These are phyloP conservation scores for Larix sibirica DNA, from an alignment of 83 land plant species.

Conservation along the genomic window DNA sequence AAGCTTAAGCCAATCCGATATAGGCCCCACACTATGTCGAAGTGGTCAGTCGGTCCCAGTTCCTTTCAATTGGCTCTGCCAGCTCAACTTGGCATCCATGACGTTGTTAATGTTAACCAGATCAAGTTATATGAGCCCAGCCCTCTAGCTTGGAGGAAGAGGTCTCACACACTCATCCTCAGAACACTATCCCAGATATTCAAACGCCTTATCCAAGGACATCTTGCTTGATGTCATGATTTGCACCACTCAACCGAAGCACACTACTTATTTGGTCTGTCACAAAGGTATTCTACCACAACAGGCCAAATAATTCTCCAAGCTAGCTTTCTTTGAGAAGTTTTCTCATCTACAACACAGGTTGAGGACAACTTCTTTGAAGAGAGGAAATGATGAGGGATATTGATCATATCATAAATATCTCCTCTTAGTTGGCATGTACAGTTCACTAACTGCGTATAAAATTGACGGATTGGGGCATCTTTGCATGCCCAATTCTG, in stretches of 20 bases:
- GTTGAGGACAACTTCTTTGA: neutral
- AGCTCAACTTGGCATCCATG: neutral
- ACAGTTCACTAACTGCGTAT: neutral
- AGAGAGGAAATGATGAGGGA: neutral
- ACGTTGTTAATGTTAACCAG: neutral
- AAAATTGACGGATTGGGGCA: neutral
- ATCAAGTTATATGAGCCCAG: neutral
- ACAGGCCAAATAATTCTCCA: neutral
- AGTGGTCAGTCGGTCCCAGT: neutral
- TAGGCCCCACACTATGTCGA: neutral
- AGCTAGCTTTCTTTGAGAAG: neutral
- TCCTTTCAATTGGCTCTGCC: neutral
- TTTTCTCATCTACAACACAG: neutral
- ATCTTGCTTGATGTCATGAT: neutral
- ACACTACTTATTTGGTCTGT: neutral
- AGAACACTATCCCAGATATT: neutral
- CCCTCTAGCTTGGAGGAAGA: neutral
- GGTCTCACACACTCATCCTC: neutral
- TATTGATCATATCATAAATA: neutral
- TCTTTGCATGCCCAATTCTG: neutral
- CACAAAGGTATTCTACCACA: neutral
- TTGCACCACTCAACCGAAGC: neutral
- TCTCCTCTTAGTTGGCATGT: neutral
- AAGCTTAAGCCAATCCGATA: neutral
- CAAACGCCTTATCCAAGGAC: neutral